Evolutionary conservation across 2,329 filamentous ascomycete genomes (phyloP).

Genomic region (Exophiala bonariae): DNA sequence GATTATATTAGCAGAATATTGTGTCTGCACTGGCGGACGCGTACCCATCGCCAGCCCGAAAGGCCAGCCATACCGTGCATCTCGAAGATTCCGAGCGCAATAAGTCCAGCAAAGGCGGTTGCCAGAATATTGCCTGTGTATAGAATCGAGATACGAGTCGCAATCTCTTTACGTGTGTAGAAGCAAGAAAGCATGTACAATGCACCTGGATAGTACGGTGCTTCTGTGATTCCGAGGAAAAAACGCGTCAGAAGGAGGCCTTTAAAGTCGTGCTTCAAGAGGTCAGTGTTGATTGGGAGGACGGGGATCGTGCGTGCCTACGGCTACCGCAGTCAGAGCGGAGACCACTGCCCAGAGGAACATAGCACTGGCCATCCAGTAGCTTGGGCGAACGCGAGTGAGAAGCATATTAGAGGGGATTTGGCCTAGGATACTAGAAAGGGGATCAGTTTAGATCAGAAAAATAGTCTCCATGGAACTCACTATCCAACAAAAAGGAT

Average conservation of each 20-base stretch:
- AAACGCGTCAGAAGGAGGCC: slow-evolving; percentile 43
- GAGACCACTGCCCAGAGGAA: no score
- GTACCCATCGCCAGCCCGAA: slow-evolving; percentile 57
- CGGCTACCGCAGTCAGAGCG: no score
- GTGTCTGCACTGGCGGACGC: no score
- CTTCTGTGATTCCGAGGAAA: slow-evolving; percentile 38
- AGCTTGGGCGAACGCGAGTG: slow-evolving; percentile 37
- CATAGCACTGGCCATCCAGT: no score
- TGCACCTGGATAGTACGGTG: slow-evolving; percentile 60
- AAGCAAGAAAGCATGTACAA: slow-evolving; percentile 65
- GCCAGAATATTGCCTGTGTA: slow-evolving; percentile 63
- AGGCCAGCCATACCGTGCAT: slow-evolving; percentile 41
- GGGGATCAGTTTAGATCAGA: no score
- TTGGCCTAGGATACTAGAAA: slow-evolving; percentile 29
- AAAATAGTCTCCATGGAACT: no score
- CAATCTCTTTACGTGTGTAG: slow-evolving; percentile 50
- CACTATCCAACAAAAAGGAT: slow-evolving; percentile 33
- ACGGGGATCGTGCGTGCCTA: slow-evolving; percentile 34
- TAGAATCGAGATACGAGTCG: slow-evolving; percentile 54
- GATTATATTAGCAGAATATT: no score
- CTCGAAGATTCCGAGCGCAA: slow-evolving; percentile 57
- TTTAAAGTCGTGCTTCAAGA: slow-evolving; percentile 41
- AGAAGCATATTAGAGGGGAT: slow-evolving; percentile 32
- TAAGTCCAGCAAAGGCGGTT: slow-evolving; percentile 60
- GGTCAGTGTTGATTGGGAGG: no score